phyloP scores from a whole-genome alignment of 225 moss, liverwort and hornwort species.

The Lunularia cruciata region DNA sequence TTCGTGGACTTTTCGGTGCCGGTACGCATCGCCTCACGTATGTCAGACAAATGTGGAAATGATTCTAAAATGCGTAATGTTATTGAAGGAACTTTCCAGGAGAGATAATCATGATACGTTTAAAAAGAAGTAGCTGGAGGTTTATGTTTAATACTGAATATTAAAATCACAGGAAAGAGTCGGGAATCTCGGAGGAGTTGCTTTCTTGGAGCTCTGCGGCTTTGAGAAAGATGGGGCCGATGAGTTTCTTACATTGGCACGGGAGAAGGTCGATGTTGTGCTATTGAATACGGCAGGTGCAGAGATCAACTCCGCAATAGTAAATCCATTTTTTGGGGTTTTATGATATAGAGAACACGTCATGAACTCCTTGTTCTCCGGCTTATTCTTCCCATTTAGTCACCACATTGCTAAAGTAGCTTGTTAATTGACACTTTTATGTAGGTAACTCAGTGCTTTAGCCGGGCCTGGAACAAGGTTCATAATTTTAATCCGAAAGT shows the following conservation, averaged over 20 bases:
- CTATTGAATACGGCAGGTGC: constrained; percentile 76
- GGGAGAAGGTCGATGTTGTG: constrained; percentile 65
- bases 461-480: neutral
- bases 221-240: constrained; percentile 64
- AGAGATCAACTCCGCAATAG: constrained; percentile 86
- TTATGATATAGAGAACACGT: constrained; percentile 36
- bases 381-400: neutral
- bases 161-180: constrained; percentile 76
- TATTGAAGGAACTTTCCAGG: no score
- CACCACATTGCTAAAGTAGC: neutral
- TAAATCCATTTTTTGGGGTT: constrained; percentile 93
- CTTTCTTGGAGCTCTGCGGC: constrained; percentile 80
- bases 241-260: constrained; percentile 66
- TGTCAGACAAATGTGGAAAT: no score
- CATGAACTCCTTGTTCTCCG: neutral
- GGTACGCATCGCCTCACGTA: neutral
- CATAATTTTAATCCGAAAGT: neutral
- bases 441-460: neutral
- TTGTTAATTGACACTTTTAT: neutral
- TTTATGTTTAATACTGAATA: neutral
- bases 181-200: constrained; percentile 78
- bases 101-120: no score
- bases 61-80: no score
- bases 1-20: neutral
- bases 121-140: neutral